A percentile compares a stretch with the other conserved stretches of the same genome.
Evolutionary conservation across 2,329 filamentous ascomycete genomes (phyloP).

Genomic region (Colletotrichum orbiculare): DNA sequence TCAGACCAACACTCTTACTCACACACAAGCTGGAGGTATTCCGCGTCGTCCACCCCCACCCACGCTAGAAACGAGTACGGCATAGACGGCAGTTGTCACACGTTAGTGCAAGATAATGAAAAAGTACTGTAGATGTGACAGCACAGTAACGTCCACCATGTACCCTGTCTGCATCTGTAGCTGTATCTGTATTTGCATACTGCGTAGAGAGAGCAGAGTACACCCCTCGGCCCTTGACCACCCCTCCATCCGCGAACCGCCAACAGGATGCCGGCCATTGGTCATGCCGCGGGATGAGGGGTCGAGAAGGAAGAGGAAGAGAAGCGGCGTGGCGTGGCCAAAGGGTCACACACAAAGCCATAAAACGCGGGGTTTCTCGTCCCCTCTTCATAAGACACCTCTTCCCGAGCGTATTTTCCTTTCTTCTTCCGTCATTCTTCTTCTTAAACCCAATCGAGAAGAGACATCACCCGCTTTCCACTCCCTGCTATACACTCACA

Average conservation of each 20-base stretch:
- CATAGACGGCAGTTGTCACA: constrained; percentile 24
- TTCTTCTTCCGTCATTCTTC: neutral
- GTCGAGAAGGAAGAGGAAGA: neutral
- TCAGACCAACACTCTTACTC: too few relatives aligned
- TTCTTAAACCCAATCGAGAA: neutral
- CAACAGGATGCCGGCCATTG: constrained; percentile 33
- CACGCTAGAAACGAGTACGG: constrained; percentile 9
- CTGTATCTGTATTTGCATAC: too few relatives aligned
- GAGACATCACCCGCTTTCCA: neutral
- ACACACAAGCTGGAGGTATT: too few relatives aligned
- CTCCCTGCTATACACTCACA: too few relatives aligned
- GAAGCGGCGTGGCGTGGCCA: neutral
- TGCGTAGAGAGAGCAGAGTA: too few relatives aligned
- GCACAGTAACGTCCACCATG: constrained; percentile 26
- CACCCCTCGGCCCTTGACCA: constrained; percentile 9
- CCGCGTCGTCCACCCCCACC: constrained; percentile 5
- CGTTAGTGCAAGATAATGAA: constrained; percentile 20
- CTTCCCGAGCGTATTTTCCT: neutral
- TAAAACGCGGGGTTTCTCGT: constrained; percentile 36
- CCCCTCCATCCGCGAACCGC: constrained; percentile 6
- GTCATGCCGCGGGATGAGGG: constrained; percentile 33
- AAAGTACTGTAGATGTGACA: constrained; percentile 11
- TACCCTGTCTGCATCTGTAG: neutral
- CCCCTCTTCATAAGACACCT: neutral
- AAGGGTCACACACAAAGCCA: constrained; percentile 5